Evolutionary conservation across 768 basidiomycete genomes (phyloP), one percentile per base, ranked within the genome.

Genomic region (Kwoniella bestiolae): DNA sequence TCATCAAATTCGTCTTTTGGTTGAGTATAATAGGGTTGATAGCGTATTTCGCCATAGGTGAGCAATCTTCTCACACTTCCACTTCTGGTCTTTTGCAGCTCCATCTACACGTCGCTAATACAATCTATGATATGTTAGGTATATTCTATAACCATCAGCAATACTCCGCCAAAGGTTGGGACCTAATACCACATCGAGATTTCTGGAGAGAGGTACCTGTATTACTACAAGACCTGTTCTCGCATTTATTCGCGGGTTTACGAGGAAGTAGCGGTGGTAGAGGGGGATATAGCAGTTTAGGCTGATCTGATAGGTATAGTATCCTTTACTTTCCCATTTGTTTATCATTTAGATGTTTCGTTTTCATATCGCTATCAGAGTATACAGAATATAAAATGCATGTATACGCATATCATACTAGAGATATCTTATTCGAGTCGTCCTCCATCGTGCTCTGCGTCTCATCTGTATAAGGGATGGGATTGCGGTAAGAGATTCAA

Each of bases 141-240:
- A 80, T 80, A 57, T 77, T 76, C 53, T 80, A 82, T 69, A 82
- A 82, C 45, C 79, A 78, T 49, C 77, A 80, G 46, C 80, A 80
- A 46, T 82, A 82, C 67, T 80, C 76, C 58, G 80, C 81, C 1
- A 71, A 65, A 56, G 81, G 81, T 0, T 75, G 78, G 73, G 81
- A 82, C 57, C 73, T 79, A 9, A 56, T 82, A 21, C 81, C 81
- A 1, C 80, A 82, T 60, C 74, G 79, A 23, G 79, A 81, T 46
- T 81, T 81, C 69, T 81, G 79, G 79, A 56, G 75, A n/a, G 78
- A 79, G 26, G 59, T 79, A 1, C 79, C 79, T 12, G 59, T 60
- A 3, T 41, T 79, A 25, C 23, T 73, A 8, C 51, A 59, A 28
- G 79, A 81, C 67, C 67, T 81, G 3, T 68, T 72, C 23, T 52